Base-by-base conservation (phyloP, 768 basidiomycete species). In the Rhodotorula babjevae region DNA sequence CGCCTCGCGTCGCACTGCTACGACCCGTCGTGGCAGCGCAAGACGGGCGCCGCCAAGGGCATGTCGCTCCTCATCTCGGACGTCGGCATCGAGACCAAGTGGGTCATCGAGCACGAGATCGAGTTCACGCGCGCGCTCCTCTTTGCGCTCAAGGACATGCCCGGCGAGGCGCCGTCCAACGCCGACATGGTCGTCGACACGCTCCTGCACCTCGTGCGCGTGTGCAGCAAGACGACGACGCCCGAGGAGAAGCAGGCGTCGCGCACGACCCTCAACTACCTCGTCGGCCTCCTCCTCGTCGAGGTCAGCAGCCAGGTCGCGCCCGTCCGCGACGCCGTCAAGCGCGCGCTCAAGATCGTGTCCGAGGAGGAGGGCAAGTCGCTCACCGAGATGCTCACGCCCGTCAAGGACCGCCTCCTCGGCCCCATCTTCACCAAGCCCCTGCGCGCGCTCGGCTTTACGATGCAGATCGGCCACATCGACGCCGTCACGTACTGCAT, bases 381-480 rank as follows among this genome's bases (percentile, higher is more conserved):
- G 1, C 85, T 90, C 36, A 84, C 87, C 56, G 92, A 93, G 57
- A 84, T 98, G n/a, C 84, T 99, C 61, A 83, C 86, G 80, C 90
- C 87, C 25, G 89, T 93, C 77, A 89, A 92, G 60, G 92, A 93
- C 73, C 88, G 92, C 44, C 88, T 98, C 82, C 84, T 98, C 52
- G 86, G 87, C 27, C 87, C 89, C 4, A 93, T 99, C 75, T 98
- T 90, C 82, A 91, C 90, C n/a, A 97, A 98, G 79, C 96, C 96
- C 21, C 85, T 99, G 29, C 86, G 96, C 64, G 96, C 96, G 0
- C 85, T 99, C 36, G 93, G 93, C 3, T 94, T 97, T 80, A 85
- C 89, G 25, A 92, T 92, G 78, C 96, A 98, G 80, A 96, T 98
- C 68, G 96, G 94, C 44, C 93, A 97, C 86, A 93, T 98, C 70